Conservation (phyloP, 2,329 filamentous ascomycete genomes). For the Aspergillus texensis region DNA sequence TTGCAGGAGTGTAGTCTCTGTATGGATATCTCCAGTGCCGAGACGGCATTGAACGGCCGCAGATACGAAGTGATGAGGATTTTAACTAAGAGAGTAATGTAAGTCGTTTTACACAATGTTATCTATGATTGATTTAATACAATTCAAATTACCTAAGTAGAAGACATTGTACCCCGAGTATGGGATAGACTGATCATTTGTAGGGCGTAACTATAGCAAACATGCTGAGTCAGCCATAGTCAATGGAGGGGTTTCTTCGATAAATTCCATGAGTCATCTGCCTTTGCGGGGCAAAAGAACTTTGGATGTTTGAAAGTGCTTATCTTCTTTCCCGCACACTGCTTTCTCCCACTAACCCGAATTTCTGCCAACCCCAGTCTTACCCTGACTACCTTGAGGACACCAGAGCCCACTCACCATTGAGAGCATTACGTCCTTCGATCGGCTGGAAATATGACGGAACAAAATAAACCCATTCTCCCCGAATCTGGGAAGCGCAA, state of each 20-base stretch:
- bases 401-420: neutral
- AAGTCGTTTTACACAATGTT: neutral
- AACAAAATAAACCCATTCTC: constrained; percentile 44
- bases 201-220: neutral
- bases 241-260: neutral
- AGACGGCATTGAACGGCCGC: neutral
- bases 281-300: constrained; percentile 1
- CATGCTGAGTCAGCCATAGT: neutral
- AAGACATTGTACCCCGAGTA: neutral
- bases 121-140: neutral
- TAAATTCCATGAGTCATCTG: neutral
- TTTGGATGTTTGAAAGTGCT: neutral
- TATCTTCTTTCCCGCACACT: neutral
- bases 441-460: constrained; percentile 38
- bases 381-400: neutral
- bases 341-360: neutral
- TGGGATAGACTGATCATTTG: neutral
- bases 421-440: constrained; percentile 12
- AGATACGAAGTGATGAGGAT: neutral
- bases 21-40: neutral
- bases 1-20: neutral
- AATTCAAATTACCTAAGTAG: neutral
- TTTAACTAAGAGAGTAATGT: neutral
- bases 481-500: constrained; percentile 78
- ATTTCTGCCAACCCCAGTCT: neutral